Conservation (phyloP, 768 basidiomycete genomes). For the Termitomyces bulborhizus region DNA sequence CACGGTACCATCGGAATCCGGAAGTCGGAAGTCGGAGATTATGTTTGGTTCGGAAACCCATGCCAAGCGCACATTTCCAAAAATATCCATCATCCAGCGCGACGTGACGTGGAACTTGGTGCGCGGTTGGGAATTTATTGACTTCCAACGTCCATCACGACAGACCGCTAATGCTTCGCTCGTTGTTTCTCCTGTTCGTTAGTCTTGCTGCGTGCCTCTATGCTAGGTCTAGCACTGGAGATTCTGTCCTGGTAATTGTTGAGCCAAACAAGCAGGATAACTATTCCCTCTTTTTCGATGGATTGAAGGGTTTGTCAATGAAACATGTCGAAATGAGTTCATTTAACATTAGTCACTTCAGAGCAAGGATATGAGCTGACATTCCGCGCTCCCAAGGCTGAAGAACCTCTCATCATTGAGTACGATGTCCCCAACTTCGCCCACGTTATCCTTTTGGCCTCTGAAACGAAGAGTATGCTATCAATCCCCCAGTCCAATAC, state of each 20-base stretch:
- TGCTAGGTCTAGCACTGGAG: constrained; percentile 75
- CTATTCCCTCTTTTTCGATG: constrained; percentile 80
- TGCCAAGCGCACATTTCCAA: constrained; percentile 13
- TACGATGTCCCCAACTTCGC: constrained; percentile 73
- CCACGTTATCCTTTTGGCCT: constrained; percentile 83
- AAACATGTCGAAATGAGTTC: neutral
- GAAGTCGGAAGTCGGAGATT: neutral
- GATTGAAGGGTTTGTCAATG: constrained; percentile 54
- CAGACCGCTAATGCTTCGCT: constrained; percentile 27
- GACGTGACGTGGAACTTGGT: constrained; percentile 17
- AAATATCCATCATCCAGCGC: constrained; percentile 13
- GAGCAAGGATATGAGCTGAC: constrained; percentile 82
- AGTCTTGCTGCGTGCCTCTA: constrained; percentile 24
- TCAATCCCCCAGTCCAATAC: neutral
- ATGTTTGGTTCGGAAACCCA: constrained; percentile 12
- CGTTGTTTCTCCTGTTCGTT: constrained; percentile 26
- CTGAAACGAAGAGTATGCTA: constrained; percentile 74
- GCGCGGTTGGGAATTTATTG: constrained; percentile 11
- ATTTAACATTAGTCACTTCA: constrained; percentile 20
- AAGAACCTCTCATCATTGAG: constrained; percentile 55
- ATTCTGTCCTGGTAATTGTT: constrained; percentile 80
- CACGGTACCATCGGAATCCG: neutral
- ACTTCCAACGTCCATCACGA: constrained; percentile 9
- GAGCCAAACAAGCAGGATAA: constrained; percentile 66
- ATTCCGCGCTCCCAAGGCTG: constrained; percentile 79